Base-by-base conservation (phyloP, 225 moss, liverwort and hornwort species). In the Pleurozium schreberi region DNA sequence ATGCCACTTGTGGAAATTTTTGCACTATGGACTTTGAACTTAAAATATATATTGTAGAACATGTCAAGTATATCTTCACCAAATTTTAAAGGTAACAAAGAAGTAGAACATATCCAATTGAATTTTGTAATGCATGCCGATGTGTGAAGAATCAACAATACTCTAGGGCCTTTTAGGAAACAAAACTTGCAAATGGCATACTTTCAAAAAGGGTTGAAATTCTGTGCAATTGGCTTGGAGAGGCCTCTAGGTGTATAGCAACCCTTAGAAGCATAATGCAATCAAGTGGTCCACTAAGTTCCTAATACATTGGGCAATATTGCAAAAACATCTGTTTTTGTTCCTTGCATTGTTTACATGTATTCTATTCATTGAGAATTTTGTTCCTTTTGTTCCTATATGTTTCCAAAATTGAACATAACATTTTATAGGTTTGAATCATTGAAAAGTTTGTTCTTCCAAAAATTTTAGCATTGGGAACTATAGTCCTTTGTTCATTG, bases 261-360 rank as follows among this genome's bases (percentile, higher is more conserved):
- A 43, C 27, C 14, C 10, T 69, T 26, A 40, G 5, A 42, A 14
- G 3, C 40, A 26, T 14, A 42, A 42, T 14, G n/a, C 42, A 1
- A 42, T 40, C 5, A 68, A n/a, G n/a, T n/a, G n/a, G n/a, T n/a
- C n/a, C n/a, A 4, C 1, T 6, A 68, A 68, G 12, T n/a, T n/a
- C 23, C n/a, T n/a, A n/a, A n/a, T 23, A 23, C 2, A 68, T n/a
- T 22, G 0, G 3, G 13, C n/a, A 13, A 3, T 0, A 4, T n/a
- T n/a, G n/a, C n/a, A 27, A 42, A 70, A 26, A 26, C 1, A 0
- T 26, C 11, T 11, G 3, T 6, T 7, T 68, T 22, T 68, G 68
- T n/a, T 22, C 17, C 11, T 6, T n/a, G 2, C 12, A n/a, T n/a
- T n/a, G 13, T 68, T 68, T 1, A 6, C 11, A 66, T 34, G 1